Percentiles rank a stretch among this genome's conserved stretches.
These are phyloP conservation scores for Fraxinus greggii DNA, from an alignment of 305 asterid species.

Conservation along the genomic window DNA sequence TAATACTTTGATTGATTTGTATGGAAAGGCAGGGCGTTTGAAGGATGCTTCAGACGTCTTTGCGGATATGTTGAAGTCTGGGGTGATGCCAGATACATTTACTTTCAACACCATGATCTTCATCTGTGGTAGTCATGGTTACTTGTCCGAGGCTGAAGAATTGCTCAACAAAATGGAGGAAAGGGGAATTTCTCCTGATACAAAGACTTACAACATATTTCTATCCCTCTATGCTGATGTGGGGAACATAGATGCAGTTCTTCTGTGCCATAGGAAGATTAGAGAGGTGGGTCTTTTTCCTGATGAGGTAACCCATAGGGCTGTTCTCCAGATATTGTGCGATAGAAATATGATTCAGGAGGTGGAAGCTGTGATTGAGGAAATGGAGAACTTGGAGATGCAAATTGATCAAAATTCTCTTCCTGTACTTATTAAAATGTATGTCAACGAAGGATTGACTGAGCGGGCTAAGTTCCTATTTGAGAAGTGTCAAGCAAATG, in stretches of 20 bases:
- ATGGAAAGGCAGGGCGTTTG: constrained; percentile 86
- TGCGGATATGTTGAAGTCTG: constrained; percentile 74
- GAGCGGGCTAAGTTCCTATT: constrained; percentile 52
- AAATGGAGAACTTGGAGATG: constrained; percentile 53
- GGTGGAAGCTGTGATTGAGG: constrained; percentile 66
- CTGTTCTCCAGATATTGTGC: constrained; percentile 55
- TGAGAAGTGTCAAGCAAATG: constrained; percentile 41
- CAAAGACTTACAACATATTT: constrained; percentile 79
- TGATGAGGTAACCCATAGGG: constrained; percentile 68
- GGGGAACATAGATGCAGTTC: constrained; percentile 56
- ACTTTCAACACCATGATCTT: constrained; percentile 90
- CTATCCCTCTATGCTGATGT: constrained; percentile 60
- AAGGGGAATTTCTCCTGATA: constrained; percentile 72
- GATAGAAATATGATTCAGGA: constrained; percentile 64
- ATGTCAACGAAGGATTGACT: constrained; percentile 53
- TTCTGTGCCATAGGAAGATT: constrained; percentile 60
- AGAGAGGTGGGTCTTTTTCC: constrained; percentile 79
- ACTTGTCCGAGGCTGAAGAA: constrained; percentile 77
- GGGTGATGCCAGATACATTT: constrained; percentile 66
- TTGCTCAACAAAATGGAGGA: constrained; percentile 80
- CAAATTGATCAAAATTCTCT: constrained; percentile 58
- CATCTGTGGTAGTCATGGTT: constrained; percentile 77
- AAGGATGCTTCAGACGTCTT: constrained; percentile 77
- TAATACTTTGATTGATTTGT: constrained; percentile 85
- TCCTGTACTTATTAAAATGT: constrained; percentile 69